Conservation (phyloP, 768 basidiomycete genomes). For the Kwoniella dejecticola region DNA sequence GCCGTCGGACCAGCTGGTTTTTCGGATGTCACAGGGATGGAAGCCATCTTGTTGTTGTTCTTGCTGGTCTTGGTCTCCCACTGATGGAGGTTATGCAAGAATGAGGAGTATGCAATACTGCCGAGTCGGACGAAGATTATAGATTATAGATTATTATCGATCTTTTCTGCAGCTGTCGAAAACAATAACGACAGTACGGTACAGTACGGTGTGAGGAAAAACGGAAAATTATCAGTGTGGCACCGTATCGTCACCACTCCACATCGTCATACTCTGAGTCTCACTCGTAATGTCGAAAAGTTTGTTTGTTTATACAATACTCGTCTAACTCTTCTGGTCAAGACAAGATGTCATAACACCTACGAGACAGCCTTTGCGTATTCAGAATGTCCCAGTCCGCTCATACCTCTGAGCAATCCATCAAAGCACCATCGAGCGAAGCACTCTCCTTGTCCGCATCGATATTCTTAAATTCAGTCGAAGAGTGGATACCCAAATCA, state of each 20-base stretch:
- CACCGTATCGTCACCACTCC: not conserved
- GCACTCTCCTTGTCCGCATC: constrained; percentile 31
- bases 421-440: constrained; percentile 14
- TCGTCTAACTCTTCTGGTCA: no score
- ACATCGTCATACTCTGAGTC: constrained; percentile 4
- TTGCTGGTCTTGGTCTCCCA: not conserved
- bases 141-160: constrained; percentile 1
- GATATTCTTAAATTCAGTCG: constrained; percentile 33
- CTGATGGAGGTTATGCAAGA: no score
- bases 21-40: constrained; percentile 13
- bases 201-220: constrained; percentile 6
- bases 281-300: not conserved
- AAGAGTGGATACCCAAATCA: constrained; percentile 36
- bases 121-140: no score
- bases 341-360: not conserved
- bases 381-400: no score
- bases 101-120: no score
- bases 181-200: constrained; percentile 1
- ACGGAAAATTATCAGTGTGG: constrained; percentile 28
- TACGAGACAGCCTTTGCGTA: not conserved
- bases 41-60: constrained; percentile 9
- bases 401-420: no score
- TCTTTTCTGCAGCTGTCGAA: not conserved
- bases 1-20: constrained; percentile 41
- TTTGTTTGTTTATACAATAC: constrained; percentile 2